Conservation (phyloP, 495 filamentous ascomycete genomes). For the Hypoxylon intermedium region DNA sequence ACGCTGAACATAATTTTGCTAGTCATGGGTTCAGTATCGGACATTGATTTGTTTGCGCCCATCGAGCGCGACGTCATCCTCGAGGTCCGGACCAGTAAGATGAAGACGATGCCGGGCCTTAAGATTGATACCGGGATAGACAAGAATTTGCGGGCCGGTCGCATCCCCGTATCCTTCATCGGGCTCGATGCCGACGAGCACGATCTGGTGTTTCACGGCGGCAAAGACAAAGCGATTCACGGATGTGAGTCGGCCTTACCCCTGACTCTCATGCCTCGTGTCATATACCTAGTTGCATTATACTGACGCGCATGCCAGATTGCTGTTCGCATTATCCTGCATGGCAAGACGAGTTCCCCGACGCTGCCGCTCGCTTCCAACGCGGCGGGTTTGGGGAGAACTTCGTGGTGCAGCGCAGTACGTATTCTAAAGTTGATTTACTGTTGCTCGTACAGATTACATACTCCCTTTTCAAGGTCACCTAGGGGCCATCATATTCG, state of each 20-base stretch:
- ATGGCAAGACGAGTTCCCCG: conserved; percentile 55
- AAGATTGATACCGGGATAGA: conserved; percentile 59
- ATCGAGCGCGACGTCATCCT: conserved; percentile 54
- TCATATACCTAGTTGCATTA: background rate
- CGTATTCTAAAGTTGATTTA: conserved; percentile 8
- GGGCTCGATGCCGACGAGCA: conserved; percentile 64
- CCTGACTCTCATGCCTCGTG: background rate
- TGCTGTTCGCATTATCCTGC: conserved; percentile 59
- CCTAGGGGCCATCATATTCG: background rate
- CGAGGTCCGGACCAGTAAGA: conserved; percentile 60
- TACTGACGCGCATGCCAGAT: conserved; percentile 42
- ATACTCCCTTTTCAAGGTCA: background rate
- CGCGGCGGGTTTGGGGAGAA: conserved; percentile 67
- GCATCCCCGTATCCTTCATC: conserved; percentile 50
- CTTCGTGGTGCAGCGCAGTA: conserved; percentile 50
- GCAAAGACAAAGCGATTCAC: conserved; percentile 63
- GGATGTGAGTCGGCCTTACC: conserved; percentile 50
- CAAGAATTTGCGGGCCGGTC: conserved; percentile 49
- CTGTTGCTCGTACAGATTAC: background rate
- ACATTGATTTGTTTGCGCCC: conserved; percentile 50
- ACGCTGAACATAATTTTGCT: background rate
- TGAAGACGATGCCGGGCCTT: conserved; percentile 56
- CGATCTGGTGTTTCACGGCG: conserved; percentile 62
- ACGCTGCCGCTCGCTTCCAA: conserved; percentile 50
- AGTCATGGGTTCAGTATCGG: conserved; percentile 27